Conservation (phyloP, 192 early-diverging fungal genomes). For the Mortierella hygrophila region DNA sequence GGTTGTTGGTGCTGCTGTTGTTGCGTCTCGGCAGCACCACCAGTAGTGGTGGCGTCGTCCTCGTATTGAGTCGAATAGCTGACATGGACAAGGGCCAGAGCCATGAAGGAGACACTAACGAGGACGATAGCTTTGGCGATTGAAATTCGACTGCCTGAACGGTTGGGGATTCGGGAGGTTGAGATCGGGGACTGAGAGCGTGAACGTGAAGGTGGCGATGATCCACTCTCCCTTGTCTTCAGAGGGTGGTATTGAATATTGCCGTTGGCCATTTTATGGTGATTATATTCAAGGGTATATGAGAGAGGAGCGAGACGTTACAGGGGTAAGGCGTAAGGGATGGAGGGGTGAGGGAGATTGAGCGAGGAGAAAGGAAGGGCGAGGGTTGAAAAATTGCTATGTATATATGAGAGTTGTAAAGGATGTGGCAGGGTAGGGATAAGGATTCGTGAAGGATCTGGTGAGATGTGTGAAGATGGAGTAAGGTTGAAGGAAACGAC, state of each 20-base stretch:
- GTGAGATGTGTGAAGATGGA: background rate
- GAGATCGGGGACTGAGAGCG: background rate
- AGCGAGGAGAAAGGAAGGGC: background rate
- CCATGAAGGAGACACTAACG: constrained; percentile 21
- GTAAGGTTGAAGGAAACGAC: background rate
- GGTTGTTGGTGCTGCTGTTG: background rate
- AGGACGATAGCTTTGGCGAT: constrained; percentile 9
- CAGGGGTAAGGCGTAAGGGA: background rate
- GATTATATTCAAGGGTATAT: background rate
- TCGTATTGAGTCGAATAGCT: constrained; percentile 7
- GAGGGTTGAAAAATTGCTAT: background rate
- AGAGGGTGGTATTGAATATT: background rate
- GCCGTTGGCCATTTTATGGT: background rate
- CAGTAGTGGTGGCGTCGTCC: background rate
- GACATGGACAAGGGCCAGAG: constrained; percentile 13
- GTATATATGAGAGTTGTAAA: background rate
- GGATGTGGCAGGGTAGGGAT: too few species aligned
- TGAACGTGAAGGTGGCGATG: constrained; percentile 3
- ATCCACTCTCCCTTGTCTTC: background rate
- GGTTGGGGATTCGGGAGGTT: background rate
- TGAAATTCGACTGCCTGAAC: background rate
- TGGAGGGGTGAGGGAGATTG: background rate
- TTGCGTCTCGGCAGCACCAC: background rate
- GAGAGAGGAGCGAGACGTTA: background rate
- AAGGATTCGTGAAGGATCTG: background rate